phyloP scores from a whole-genome alignment of 495 filamentous ascomycete genomes.

The Annulohypoxylon stygium region DNA sequence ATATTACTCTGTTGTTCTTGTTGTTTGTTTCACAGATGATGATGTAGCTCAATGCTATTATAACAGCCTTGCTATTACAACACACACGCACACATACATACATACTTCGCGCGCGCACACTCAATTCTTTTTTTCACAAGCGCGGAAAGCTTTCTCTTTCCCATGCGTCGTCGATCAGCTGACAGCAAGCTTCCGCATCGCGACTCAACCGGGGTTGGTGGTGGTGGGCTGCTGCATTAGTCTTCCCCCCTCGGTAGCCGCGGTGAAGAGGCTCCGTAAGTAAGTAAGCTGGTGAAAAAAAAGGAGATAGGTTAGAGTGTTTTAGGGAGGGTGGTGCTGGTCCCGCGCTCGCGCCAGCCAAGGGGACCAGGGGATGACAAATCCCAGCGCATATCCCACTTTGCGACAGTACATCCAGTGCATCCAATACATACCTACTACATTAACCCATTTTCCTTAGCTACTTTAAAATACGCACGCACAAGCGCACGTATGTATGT shows the following conservation, averaged over 20 bases:
- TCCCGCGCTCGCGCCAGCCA: constrained; percentile 14
- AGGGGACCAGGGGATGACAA: constrained; percentile 30
- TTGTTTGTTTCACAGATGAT: constrained; percentile 22
- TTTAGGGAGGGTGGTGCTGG: constrained; percentile 6
- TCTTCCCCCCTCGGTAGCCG: constrained; percentile 23
- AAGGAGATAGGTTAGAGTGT: constrained; percentile 9
- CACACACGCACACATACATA: background rate
- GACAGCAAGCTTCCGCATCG: constrained; percentile 23
- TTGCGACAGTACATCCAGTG: background rate
- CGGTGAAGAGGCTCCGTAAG: constrained; percentile 42
- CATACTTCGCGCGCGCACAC: background rate
- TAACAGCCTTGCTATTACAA: constrained; percentile 33
- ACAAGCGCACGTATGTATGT: background rate
- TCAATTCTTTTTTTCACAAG: background rate
- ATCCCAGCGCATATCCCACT: constrained; percentile 21
- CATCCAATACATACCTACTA: no score
- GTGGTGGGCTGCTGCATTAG: background rate
- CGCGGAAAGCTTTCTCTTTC: constrained; percentile 21
- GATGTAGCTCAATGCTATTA: constrained; percentile 31
- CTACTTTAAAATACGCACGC: background rate
- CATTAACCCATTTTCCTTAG: no score
- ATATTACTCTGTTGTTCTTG: constrained; percentile 35
- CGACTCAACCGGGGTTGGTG: constrained; percentile 22
- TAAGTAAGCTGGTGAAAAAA: constrained; percentile 1
- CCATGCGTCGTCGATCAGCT: constrained; percentile 46